These are phyloP conservation scores for Backusella luteola DNA, from an alignment of 192 early-diverging fungal species.

Conservation along the genomic window DNA sequence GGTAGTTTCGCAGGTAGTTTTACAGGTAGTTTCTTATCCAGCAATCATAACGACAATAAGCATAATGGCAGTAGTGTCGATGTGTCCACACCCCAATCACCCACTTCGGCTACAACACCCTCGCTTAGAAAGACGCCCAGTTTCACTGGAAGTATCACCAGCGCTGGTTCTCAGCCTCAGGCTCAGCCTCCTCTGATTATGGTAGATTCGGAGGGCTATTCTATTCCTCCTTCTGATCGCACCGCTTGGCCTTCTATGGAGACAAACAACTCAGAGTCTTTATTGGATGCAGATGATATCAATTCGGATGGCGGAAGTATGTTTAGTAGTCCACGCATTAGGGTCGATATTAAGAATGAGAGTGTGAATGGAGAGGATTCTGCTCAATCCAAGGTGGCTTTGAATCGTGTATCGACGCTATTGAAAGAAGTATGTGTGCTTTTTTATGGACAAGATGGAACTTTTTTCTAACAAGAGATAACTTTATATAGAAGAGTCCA, in stretches of 20 bases:
- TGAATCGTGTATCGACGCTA: slow-evolving; percentile 33
- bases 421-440: slow-evolving; percentile 28
- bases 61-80: background rate
- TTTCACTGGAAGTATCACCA: slow-evolving; percentile 16
- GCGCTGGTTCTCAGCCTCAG: background rate
- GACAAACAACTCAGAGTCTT: background rate
- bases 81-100: background rate
- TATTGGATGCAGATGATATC: slow-evolving; percentile 27
- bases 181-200: slow-evolving; percentile 32
- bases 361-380: slow-evolving; percentile 26
- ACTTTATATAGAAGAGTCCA: slow-evolving; percentile 21
- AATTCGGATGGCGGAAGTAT: slow-evolving; percentile 1
- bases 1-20: slow-evolving; percentile 10
- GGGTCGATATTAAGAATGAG: slow-evolving; percentile 42
- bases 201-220: slow-evolving; percentile 52
- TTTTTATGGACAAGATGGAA: too few relatives aligned
- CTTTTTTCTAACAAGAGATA: too few relatives aligned
- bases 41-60: background rate
- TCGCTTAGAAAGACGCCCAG: slow-evolving; percentile 13
- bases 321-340: slow-evolving; percentile 29
- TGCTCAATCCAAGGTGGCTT: slow-evolving; percentile 22
- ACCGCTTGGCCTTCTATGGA: slow-evolving; percentile 32
- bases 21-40: background rate
- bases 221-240: slow-evolving; percentile 50
- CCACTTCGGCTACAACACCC: slow-evolving; percentile 9